A percentile compares a stretch with the other conserved stretches of the same genome.
phyloP scores from a whole-genome alignment of 176 grass and related monocot genomes.

The Echinochloa phyllopogon region DNA sequence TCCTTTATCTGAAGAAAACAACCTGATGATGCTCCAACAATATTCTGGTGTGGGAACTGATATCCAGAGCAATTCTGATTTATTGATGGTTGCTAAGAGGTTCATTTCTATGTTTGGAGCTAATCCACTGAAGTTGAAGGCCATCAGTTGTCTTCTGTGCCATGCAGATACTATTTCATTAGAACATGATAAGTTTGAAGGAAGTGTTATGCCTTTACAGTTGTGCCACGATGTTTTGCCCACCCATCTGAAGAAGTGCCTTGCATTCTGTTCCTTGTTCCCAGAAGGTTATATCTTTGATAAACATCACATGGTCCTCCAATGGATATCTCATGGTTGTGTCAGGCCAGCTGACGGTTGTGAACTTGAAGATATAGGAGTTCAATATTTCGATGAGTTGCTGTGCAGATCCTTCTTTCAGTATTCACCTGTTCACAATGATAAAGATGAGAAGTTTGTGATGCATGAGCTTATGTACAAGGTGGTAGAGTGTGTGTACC shows the following conservation, averaged over 20 bases:
- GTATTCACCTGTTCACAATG: background rate
- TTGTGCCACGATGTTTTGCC: slow-evolving; percentile 34
- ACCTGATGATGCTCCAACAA: slow-evolving; percentile 1
- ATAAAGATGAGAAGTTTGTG: slow-evolving; percentile 43
- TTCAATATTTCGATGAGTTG: slow-evolving; percentile 50
- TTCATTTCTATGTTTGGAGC: background rate
- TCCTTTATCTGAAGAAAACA: slow-evolving; percentile 31
- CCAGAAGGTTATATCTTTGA: slow-evolving; percentile 36
- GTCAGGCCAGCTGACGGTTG: background rate
- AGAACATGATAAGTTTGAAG: background rate
- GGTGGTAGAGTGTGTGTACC: background rate
- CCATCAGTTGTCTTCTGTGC: slow-evolving; percentile 12
- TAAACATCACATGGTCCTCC: slow-evolving; percentile 26
- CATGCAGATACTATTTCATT: background rate
- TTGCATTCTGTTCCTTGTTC: slow-evolving; percentile 54
- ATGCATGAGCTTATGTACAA: slow-evolving; percentile 48
- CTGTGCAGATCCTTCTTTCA: slow-evolving; percentile 53
- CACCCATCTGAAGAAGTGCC: slow-evolving; percentile 36
- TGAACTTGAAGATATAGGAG: slow-evolving; percentile 24
- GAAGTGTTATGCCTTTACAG: background rate
- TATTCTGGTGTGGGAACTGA: background rate
- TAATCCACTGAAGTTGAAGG: slow-evolving; percentile 24
- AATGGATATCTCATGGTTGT: slow-evolving; percentile 50
- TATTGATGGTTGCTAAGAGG: background rate
- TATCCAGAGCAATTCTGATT: background rate